Conservation (phyloP, 768 basidiomycete genomes). For the Suillus alpinus region DNA sequence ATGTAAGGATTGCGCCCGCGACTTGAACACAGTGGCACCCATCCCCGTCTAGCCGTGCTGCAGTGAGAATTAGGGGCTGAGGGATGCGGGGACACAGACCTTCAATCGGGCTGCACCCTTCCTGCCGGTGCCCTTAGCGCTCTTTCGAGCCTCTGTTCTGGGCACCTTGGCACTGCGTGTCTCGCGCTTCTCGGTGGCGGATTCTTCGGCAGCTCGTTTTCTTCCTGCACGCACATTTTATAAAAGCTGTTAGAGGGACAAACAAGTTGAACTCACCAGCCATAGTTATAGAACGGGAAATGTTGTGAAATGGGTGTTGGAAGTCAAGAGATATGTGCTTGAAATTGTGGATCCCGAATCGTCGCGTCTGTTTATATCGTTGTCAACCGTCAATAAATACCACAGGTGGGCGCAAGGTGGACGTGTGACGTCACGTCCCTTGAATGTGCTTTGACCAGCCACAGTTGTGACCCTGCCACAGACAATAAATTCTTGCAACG, state of each 20-base stretch:
- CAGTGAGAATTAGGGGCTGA: constrained; percentile 4
- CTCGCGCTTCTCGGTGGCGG: constrained; percentile 28
- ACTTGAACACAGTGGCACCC: constrained; percentile 52
- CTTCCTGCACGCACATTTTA: constrained; percentile 28
- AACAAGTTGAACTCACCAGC: constrained; percentile 21
- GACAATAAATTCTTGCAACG: not conserved
- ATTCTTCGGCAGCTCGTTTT: constrained; percentile 46
- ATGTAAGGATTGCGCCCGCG: constrained; percentile 68
- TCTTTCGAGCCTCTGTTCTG: constrained; percentile 39
- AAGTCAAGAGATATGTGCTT: not conserved
- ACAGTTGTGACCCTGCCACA: not conserved
- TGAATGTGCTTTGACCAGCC: constrained; percentile 4
- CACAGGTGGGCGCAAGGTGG: constrained; percentile 10
- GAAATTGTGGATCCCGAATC: constrained; percentile 1
- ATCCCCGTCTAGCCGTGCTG: constrained; percentile 38
- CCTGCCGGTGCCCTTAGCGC: constrained; percentile 31
- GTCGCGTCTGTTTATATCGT: constrained; percentile 4
- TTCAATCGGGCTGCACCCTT: constrained; percentile 45
- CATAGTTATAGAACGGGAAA: constrained; percentile 16
- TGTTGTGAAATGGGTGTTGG: constrained; percentile 6
- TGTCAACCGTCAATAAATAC: constrained; percentile 23
- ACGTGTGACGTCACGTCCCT: constrained; percentile 32
- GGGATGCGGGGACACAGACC: constrained; percentile 29
- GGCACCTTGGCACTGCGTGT: constrained; percentile 50
- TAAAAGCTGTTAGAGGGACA: constrained; percentile 9